Base-by-base conservation (phyloP, 495 filamentous ascomycete species). In the Friedmanniomyces endolithicus region DNA sequence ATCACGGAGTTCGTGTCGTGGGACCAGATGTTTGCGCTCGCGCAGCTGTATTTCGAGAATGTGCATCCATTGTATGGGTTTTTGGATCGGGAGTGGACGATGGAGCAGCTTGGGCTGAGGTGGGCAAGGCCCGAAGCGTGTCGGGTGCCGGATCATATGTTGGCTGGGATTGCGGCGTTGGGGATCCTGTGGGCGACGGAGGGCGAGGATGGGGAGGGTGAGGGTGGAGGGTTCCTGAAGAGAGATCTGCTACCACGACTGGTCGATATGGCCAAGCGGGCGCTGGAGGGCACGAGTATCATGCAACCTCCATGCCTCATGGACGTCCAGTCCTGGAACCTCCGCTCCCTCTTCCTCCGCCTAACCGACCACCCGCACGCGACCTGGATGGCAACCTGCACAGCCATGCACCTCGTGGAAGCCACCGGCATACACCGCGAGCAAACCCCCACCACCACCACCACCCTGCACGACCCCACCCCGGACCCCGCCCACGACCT, bases 301-400 rank as follows among this genome's bases (percentile, higher is more conserved):
- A 61, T 62, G 34, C 58, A 63, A 11, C 65, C 62, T 24, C 63
- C 68, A 20, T 62, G 56, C 6, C 33, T 72, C 0, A 51, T 47
- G 11, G 69, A 64, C 31, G 69, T 79, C 33, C 71, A 70, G 9
- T 75, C 68, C 12, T 79, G 75, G 76, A 70, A 77, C 14, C 69
- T 81, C 9, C 73, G 76, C 39, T 66, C 70, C 8, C 63, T 75
- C 8, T 80, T 79, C 62, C 64, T 80, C 7, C 68, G 78, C 29
- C 71, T 72, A 59, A 78, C 76, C 8, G 70, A 72, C 12, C 67
- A 73, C 23, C 76, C 77, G 11, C 72, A 81, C 53, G 66, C 71
- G 7, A 66, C 74, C 20, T 80, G 76, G 75, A 74, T 80, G 70
- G 75, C 75, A 2, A 78, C 73, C 44, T 76, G 74, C 58, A 75